Base-by-base conservation (phyloP, 2,329 filamentous ascomycete species). In the Ophiostoma australiae region DNA sequence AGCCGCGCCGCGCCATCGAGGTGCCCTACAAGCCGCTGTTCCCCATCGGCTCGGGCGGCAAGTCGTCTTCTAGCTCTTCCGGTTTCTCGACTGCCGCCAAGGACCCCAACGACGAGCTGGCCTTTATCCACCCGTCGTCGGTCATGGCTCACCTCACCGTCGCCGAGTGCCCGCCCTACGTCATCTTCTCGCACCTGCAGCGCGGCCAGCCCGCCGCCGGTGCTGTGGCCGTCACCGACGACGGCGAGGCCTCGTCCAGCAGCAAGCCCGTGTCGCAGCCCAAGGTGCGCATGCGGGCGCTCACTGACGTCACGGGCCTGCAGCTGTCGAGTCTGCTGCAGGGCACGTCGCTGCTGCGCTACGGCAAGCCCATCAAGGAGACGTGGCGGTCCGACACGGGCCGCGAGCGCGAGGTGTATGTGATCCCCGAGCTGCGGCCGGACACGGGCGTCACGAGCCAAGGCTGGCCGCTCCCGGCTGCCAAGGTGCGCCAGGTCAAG, bases 281-380 rank as follows among this genome's bases (percentile, higher is more conserved):
- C 76, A 93, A 91, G 80, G 93, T 93, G 39, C 84, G 95, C 63
- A 96, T 99, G 91, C 91, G 94, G 77, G 87, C 94, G 3, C 84
- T 99, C 27, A 94, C 93, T 2, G 88, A 94, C 37, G 83, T 97
- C 7, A 91, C 89, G 20, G 90, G 88, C 1, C 85, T 86, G 2
- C 91, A 96, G 78, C 84, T 99, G 6, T 87, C 91, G 4, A 88
- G 87, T 1, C 83, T 98, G 70, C 92, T 93, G 5, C 90, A 93
- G 78, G 92, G 91, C 0, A 98, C 95, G 15, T 92, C 93, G 68
- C 82, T 99, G 70, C 79, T 98, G 31, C 87, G 87, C 52, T 93
- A 94, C 75, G 92, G 93, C 3, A 98, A 98, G 82, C 94, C 95
- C 0, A 89, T 97, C 77, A 95, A 95, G 75, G 94, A 95, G 82